These are phyloP conservation scores for Daldinia eschscholtzii DNA, from an alignment of 2,329 filamentous ascomycete genomes.

Conservation along the genomic window DNA sequence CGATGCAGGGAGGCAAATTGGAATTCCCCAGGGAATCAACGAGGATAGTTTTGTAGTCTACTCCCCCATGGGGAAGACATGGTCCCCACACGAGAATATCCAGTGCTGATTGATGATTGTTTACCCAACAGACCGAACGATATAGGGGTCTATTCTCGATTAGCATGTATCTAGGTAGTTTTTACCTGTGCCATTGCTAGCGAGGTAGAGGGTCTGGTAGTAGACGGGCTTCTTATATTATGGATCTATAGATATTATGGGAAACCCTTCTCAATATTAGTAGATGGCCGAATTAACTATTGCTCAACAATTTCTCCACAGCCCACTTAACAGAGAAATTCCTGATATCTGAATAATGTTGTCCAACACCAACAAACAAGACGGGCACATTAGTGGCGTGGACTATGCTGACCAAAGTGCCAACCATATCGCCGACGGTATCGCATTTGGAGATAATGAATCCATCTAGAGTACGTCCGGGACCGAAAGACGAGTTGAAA, in stretches of 20 bases:
- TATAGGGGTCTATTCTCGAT: not conserved
- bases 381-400: constrained; percentile 97
- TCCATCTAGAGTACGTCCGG: constrained; percentile 83
- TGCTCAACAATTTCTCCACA: constrained; percentile 73
- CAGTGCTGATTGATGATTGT: not conserved
- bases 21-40: constrained; percentile 14
- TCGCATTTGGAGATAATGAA: constrained; percentile 99
- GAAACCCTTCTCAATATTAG: not conserved
- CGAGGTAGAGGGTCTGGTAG: not conserved
- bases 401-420: constrained; percentile 94
- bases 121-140: not conserved
- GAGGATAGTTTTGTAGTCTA: constrained; percentile 22
- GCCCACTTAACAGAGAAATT: constrained; percentile 79
- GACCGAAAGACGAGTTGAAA: constrained; percentile 93
- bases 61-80: constrained; percentile 16
- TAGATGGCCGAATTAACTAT: constrained; percentile 53
- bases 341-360: constrained; percentile 76
- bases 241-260: constrained; percentile 11
- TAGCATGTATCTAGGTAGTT: not conserved
- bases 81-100: not conserved
- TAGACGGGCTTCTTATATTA: constrained; percentile 6
- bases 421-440: constrained; percentile 99
- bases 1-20: constrained; percentile 15
- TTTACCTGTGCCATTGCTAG: not conserved
- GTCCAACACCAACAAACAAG: constrained; percentile 84